Evolutionary conservation across 192 early-diverging fungal genomes (phyloP).

Genomic region (Mortierella claussenii): DNA sequence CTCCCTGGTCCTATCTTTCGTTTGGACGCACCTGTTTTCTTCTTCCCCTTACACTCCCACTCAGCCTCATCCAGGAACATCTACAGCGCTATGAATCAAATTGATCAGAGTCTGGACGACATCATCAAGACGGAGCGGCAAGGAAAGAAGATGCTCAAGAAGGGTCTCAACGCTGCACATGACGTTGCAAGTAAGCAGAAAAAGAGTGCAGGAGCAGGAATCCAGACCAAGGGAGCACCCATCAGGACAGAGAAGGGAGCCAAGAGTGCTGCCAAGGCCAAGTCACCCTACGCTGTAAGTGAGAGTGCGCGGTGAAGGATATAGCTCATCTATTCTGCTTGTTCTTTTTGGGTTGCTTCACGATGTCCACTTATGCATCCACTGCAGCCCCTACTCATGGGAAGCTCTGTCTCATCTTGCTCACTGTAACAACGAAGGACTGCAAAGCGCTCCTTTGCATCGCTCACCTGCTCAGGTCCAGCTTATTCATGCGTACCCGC

Average conservation of each 20-base stretch:
- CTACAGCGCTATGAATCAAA: slow-evolving; percentile 12
- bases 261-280: slow-evolving; percentile 15
- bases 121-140: slow-evolving; percentile 39
- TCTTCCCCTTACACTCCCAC: neutral
- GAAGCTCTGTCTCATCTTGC: neutral
- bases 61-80: neutral
- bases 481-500: neutral
- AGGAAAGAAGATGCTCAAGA: slow-evolving; percentile 25
- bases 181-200: slow-evolving; percentile 2
- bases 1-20: too few species aligned
- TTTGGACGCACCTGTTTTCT: neutral
- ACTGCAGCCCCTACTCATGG: too few species aligned
- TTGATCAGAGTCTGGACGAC: slow-evolving; percentile 41
- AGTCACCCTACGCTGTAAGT: slow-evolving; percentile 46
- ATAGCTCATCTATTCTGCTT: neutral
- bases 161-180: too few species aligned
- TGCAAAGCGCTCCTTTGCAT: too few species aligned
- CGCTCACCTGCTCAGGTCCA: too few species aligned
- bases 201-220: neutral
- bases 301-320: neutral
- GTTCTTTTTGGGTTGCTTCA: too few species aligned
- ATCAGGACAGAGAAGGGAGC: slow-evolving; percentile 16
- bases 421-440: neutral
- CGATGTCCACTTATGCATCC: too few species aligned
- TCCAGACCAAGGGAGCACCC: slow-evolving; percentile 1